Base-by-base conservation (phyloP, 352 stramenopile species). In the Phytophthora macrochlamydospora region DNA sequence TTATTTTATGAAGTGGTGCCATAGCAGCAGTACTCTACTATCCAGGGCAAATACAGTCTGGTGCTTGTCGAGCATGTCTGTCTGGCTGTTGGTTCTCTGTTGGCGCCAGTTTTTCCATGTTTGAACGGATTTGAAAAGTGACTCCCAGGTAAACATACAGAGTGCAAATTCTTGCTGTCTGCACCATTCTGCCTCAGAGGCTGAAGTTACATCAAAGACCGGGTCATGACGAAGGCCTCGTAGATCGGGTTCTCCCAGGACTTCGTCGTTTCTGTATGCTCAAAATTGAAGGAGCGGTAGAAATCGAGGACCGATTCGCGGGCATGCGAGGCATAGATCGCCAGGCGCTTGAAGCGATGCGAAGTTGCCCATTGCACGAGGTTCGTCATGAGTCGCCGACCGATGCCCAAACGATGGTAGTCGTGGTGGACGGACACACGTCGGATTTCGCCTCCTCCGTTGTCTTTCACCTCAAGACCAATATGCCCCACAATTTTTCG, bases 281-380 rank as follows among this genome's bases (percentile, higher is more conserved):
- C 42, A 54, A 79, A 86, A 6, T 69, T 69, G 6, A 80, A 64
- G 29, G 57, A 70, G 12, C 54, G 56, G 56, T 85, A 83, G 51
- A 83, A 79, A 7, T 50, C 54, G 13, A 76, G 63, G 18, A 52
- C 49, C 1, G 46, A 57, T 56, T 75, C 37, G 46, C 60, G 35
- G 1, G 46, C 32, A 28, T 69, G 46, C 7, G 57, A 67, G 44
- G 64, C 51, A 2, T 24, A 32, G 18, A 80, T 65, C 49, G 31
- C 49, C 48, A 78, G 13, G 1, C 52, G 51, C 28, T 59, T 62
- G 65, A 78, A 76, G 54, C 42, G 31, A n/a, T 68, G 40, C 2
- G 46, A 42, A 9, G 50, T 62, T 4, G 69, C 51, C 69, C 72
- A 78, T 0, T 56, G 29, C 44, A 75, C 28, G 9, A 76, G 38